phyloP scores from a whole-genome alignment of 345 rosid genomes.

The Murraya paniculata region DNA sequence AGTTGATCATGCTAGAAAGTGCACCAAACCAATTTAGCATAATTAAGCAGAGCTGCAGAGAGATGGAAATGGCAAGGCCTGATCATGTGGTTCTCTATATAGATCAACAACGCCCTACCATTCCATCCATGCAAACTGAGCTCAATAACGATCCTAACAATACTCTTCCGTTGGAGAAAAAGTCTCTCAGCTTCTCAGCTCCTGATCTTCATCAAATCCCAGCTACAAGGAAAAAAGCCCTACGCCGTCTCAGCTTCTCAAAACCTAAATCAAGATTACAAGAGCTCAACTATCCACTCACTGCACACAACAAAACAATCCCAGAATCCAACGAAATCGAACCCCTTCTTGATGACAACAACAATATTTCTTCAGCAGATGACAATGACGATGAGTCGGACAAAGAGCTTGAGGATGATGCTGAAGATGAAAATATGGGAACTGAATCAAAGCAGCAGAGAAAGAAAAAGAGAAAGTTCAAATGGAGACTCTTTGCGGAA shows the following conservation, averaged over 20 bases:
- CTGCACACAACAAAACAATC: constrained; percentile 8
- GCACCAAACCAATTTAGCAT: neutral
- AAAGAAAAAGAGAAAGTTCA: neutral
- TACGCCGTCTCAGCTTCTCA: constrained; percentile 36
- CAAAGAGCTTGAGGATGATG: constrained; percentile 8
- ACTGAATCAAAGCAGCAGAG: neutral
- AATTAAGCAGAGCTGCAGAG: neutral
- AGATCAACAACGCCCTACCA: constrained; percentile 21
- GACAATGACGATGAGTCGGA: constrained; percentile 26
- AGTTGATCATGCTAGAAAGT: neutral
- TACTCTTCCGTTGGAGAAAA: neutral
- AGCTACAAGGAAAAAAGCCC: constrained; percentile 14
- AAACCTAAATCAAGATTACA: constrained; percentile 49
- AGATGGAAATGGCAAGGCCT: neutral
- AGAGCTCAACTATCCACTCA: constrained; percentile 20
- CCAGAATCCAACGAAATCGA: constrained; percentile 9
- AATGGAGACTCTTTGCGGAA: constrained; percentile 7
- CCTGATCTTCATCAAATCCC: neutral
- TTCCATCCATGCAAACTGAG: neutral
- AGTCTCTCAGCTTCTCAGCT: neutral
- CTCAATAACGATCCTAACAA: neutral
- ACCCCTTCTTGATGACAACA: neutral
- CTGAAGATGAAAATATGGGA: neutral
- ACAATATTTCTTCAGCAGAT: neutral
- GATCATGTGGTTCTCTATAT: constrained; percentile 31